These are phyloP conservation scores for Pulveroboletus sp. DNA, from an alignment of 768 basidiomycete species.

Conservation along the genomic window DNA sequence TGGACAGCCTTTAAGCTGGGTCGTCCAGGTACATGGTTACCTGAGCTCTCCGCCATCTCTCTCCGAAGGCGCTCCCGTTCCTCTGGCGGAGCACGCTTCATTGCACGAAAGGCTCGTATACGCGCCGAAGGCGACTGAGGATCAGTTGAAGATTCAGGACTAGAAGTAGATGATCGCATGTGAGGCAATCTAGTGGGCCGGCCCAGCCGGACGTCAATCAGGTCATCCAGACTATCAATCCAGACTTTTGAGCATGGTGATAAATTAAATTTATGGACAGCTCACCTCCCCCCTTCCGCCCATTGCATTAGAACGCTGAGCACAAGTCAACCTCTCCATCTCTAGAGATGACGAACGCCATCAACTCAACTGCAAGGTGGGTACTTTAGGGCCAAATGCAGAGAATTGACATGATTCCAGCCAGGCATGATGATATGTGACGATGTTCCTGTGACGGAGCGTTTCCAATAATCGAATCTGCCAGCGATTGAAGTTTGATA, in stretches of 20 bases:
- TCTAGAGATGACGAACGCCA: not conserved
- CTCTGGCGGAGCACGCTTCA: conserved; percentile 59
- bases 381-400: conserved; percentile 81
- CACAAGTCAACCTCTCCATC: not conserved
- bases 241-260: not conserved
- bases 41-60: conserved; percentile 39
- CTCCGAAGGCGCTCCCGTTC: conserved; percentile 59
- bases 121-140: conserved; percentile 61
- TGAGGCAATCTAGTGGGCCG: conserved; percentile 44
- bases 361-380: conserved; percentile 72
- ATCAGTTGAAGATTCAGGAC: conserved; percentile 32
- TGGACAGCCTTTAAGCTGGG: conserved; percentile 71
- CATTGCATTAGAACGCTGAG: conserved; percentile 85
- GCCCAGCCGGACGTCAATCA: conserved; percentile 77
- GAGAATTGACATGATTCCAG: conserved; percentile 84
- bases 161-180: conserved; percentile 31
- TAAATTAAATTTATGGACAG: not conserved
- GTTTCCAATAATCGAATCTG: conserved; percentile 82
- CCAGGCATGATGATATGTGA: conserved; percentile 96
- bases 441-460: conserved; percentile 87
- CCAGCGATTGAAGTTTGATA: not conserved
- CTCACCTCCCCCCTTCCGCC: conserved; percentile 79
- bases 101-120: conserved; percentile 70
- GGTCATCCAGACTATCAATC: conserved; percentile 64
- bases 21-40: conserved; percentile 22